Evolutionary conservation across 192 early-diverging fungal genomes (phyloP).

Genomic region (Backusella luteola): DNA sequence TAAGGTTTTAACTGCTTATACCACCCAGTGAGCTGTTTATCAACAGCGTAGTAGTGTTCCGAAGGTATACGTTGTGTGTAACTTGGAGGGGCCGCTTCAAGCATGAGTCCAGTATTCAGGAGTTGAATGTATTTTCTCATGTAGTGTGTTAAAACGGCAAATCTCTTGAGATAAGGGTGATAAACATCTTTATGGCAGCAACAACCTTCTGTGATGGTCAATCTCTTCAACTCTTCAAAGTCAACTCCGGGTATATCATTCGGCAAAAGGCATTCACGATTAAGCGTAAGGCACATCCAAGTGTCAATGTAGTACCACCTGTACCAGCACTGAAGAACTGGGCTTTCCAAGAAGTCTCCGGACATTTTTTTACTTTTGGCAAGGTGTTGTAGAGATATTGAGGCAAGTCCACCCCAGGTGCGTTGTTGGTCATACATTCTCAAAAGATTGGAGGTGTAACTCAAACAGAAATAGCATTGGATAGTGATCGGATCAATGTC

Average conservation of each 20-base stretch:
- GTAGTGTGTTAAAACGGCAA: constrained; percentile 13
- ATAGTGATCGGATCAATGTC: constrained; percentile 13
- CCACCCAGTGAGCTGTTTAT: constrained; percentile 8
- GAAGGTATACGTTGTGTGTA: constrained; percentile 5
- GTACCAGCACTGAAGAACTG: constrained; percentile 18
- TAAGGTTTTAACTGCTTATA: background rate
- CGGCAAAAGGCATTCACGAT: constrained; percentile 19
- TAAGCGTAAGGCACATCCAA: constrained; percentile 27
- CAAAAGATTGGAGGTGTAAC: constrained; percentile 34
- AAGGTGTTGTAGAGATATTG: constrained; percentile 19
- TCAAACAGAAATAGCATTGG: constrained; percentile 32
- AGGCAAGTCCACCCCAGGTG: constrained; percentile 30
- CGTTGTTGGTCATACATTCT: constrained; percentile 35
- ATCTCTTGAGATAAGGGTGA: background rate
- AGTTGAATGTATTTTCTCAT: constrained; percentile 26
- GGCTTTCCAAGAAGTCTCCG: background rate
- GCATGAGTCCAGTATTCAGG: constrained; percentile 2
- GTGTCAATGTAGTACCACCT: constrained; percentile 39
- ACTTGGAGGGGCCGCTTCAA: background rate
- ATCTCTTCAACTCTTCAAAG: background rate
- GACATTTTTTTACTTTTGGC: background rate
- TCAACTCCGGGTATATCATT: background rate
- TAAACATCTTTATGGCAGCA: background rate
- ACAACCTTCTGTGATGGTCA: background rate
- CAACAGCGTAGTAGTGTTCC: constrained; percentile 4